These are phyloP conservation scores for Hypholoma fasciculare DNA, from an alignment of 768 basidiomycete genomes.

Conservation along the genomic window DNA sequence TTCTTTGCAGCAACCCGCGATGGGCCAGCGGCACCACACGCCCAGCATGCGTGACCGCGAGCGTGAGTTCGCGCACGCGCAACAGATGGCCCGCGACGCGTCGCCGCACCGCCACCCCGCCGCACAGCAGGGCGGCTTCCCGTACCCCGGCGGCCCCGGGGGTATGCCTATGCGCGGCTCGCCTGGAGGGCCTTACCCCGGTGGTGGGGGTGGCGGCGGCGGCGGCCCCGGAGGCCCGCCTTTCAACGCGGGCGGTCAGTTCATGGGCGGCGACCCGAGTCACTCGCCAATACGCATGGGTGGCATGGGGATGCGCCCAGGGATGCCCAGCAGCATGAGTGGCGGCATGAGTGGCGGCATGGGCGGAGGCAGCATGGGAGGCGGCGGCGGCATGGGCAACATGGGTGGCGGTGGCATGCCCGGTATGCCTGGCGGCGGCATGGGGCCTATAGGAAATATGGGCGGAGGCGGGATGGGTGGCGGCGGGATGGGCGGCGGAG, in stretches of 20 bases:
- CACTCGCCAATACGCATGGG: constrained; percentile 27
- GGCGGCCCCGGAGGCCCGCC: constrained; percentile 20
- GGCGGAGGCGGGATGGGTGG: constrained; percentile 10
- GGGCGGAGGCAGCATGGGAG: constrained; percentile 16
- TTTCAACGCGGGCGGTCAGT: constrained; percentile 10
- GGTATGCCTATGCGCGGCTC: constrained; percentile 26
- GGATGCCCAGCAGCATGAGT: constrained; percentile 13
- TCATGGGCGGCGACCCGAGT: constrained; percentile 24
- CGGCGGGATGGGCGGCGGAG: constrained; percentile 13
- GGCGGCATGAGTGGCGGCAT: constrained; percentile 15
- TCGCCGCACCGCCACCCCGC: constrained; percentile 29
- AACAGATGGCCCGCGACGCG: constrained; percentile 14
- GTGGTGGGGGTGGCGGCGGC: constrained; percentile 18
- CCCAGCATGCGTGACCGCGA: constrained; percentile 15
- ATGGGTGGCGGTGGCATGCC: constrained; percentile 14
- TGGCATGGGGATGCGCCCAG: constrained; percentile 10
- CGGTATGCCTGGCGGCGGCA: constrained; percentile 4
- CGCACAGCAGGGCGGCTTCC: constrained; percentile 26
- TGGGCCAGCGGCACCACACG: constrained; percentile 16
- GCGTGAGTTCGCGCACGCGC: constrained; percentile 14
- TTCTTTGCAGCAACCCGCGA: constrained; percentile 24
- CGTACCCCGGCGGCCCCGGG: constrained; percentile 33
- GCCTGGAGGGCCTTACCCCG: constrained; percentile 25
- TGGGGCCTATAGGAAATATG: background rate
- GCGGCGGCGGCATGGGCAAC: constrained; percentile 11